Percentiles rank a stretch among this genome's conserved stretches.
Evolutionary conservation across 2,329 filamentous ascomycete genomes (phyloP).

Genomic region (Botrytis aclada): DNA sequence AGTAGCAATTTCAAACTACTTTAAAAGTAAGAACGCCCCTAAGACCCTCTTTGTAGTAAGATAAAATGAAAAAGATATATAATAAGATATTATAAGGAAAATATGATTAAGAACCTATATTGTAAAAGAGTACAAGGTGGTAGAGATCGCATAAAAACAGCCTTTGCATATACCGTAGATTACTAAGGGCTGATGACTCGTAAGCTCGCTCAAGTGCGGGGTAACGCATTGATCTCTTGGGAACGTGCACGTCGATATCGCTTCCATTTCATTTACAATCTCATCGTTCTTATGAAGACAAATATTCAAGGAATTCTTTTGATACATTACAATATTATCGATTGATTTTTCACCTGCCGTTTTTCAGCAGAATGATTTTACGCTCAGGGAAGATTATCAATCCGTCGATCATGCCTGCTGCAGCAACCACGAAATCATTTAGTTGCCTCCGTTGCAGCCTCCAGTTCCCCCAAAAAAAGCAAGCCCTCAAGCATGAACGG

Average conservation of each 20-base stretch:
- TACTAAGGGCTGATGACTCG: background rate
- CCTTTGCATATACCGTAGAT: too few relatives aligned
- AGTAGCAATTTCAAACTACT: too few relatives aligned
- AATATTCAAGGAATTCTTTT: constrained; percentile 15
- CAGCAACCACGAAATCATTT: constrained; percentile 12
- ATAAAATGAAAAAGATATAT: too few relatives aligned
- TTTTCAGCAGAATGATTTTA: constrained; percentile 17
- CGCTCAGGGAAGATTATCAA: constrained; percentile 14
- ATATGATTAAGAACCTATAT: too few relatives aligned
- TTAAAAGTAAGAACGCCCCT: too few relatives aligned
- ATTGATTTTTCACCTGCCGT: constrained; percentile 7
- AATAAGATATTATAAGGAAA: too few relatives aligned
- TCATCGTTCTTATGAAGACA: constrained; percentile 4
- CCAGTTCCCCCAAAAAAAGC: constrained; percentile 4
- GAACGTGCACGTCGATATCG: background rate
- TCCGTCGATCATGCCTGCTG: constrained; percentile 14
- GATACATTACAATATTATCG: constrained; percentile 6
- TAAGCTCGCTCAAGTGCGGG: background rate
- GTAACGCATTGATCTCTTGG: background rate
- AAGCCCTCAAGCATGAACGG: background rate
- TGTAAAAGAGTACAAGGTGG: too few relatives aligned
- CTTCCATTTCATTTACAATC: constrained; percentile 16
- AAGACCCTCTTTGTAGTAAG: too few relatives aligned
- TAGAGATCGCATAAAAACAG: too few relatives aligned
- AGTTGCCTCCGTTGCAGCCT: constrained; percentile 15